These are phyloP conservation scores for Carex kokanica DNA, from an alignment of 176 grass and related monocot species.

Conservation along the genomic window DNA sequence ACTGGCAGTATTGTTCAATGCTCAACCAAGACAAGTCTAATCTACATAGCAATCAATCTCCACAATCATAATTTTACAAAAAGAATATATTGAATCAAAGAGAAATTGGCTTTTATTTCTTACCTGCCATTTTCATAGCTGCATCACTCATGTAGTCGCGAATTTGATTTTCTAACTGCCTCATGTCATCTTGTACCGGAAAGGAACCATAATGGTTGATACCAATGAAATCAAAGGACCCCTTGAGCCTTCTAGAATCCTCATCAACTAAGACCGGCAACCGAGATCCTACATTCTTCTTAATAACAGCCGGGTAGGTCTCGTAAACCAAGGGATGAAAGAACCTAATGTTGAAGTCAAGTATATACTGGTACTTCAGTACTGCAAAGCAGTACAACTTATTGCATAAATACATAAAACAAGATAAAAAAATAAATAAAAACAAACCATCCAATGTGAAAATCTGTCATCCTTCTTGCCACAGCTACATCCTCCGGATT, in stretches of 20 bases:
- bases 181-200: not conserved
- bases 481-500: slow-evolving; percentile 40
- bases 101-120: too few relatives aligned
- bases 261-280: slow-evolving; percentile 31
- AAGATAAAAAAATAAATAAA: too few relatives aligned
- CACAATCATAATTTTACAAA: not conserved
- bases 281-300: slow-evolving; percentile 36
- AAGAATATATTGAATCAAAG: not conserved
- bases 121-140: slow-evolving; percentile 9
- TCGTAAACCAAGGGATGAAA: slow-evolving; percentile 58
- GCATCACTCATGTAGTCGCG: slow-evolving; percentile 41
- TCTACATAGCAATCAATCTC: not conserved
- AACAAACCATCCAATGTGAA: slow-evolving; percentile 63
- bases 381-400: not conserved
- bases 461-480: slow-evolving; percentile 49
- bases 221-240: slow-evolving; percentile 63
- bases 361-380: not conserved
- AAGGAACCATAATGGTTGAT: slow-evolving; percentile 46
- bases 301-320: slow-evolving; percentile 57
- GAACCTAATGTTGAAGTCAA: slow-evolving; percentile 36
- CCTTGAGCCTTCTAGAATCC: slow-evolving; percentile 32
- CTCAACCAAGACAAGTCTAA: not conserved
- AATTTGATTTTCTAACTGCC: not conserved
- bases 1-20: not conserved
- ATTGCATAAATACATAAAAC: not conserved